Evolutionary conservation across 2,329 filamentous ascomycete species (phyloP).

Genomic region (Penicillium brasilianum): DNA sequence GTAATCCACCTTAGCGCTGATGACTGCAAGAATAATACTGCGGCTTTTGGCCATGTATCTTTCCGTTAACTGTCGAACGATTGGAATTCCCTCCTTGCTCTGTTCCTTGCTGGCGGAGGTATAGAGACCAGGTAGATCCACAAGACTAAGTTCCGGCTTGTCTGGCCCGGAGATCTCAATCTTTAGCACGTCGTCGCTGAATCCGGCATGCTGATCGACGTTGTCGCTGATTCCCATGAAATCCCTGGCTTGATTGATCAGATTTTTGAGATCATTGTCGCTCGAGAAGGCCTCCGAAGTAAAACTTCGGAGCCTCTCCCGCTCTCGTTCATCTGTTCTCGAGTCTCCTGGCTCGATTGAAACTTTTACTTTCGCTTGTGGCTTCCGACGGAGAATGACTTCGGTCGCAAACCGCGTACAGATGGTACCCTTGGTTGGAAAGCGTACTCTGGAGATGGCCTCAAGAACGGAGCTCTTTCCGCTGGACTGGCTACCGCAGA

Average conservation of each 20-base stretch:
- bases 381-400: conserved; percentile 56
- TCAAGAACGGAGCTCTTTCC: conserved; percentile 62
- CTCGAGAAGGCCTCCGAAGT: conserved; percentile 23
- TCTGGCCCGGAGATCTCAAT: conserved; percentile 65
- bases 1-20: conserved; percentile 57
- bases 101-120: conserved; percentile 54
- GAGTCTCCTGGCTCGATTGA: conserved; percentile 45
- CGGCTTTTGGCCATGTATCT: conserved; percentile 62
- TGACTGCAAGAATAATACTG: conserved; percentile 65
- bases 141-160: conserved; percentile 64
- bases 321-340: background rate
- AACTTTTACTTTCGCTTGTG: conserved; percentile 35
- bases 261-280: conserved; percentile 42
- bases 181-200: conserved; percentile 58
- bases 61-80: conserved; percentile 56
- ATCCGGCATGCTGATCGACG: conserved; percentile 2
- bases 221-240: conserved; percentile 54
- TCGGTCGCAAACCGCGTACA: conserved; percentile 65
- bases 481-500: conserved; percentile 64
- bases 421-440: conserved; percentile 60
- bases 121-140: conserved; percentile 67
- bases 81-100: conserved; percentile 58
- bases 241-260: conserved; percentile 60
- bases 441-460: conserved; percentile 64
- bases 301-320: conserved; percentile 17